Percentiles rank a stretch among this genome's conserved stretches.
Evolutionary conservation across 371 early-diverging fungal species (phyloP).

Genomic region (Apophysomyces sp.): DNA sequence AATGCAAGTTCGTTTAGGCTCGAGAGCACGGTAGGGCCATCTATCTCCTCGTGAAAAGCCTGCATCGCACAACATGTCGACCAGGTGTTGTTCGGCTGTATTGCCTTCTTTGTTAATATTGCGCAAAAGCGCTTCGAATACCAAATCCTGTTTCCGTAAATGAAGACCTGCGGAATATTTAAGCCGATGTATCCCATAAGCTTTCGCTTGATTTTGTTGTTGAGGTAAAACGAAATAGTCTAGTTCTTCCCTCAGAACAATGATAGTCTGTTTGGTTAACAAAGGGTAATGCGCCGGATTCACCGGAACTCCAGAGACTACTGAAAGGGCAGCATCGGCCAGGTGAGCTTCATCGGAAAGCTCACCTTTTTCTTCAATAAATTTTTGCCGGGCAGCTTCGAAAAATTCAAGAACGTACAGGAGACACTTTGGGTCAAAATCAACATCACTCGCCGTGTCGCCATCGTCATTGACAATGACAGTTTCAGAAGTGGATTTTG

Average conservation of each 20-base stretch:
- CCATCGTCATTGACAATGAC: background rate
- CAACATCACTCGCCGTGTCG: conserved; percentile 4
- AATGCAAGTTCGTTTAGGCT: conserved; percentile 60
- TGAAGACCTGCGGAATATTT: conserved; percentile 56
- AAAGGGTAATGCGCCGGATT: conserved; percentile 15
- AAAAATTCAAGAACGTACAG: conserved; percentile 6
- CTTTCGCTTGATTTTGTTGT: background rate
- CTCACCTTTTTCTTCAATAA: background rate
- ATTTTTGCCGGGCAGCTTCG: background rate
- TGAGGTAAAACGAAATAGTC: conserved; percentile 20
- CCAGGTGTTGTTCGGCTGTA: conserved; percentile 69
- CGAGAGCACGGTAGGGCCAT: conserved; percentile 69
- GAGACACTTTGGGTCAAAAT: conserved; percentile 15
- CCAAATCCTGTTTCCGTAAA: conserved; percentile 53
- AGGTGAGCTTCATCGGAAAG: conserved; percentile 13
- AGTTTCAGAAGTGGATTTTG: background rate
- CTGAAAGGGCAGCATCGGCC: conserved; percentile 7
- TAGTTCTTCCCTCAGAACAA: conserved; percentile 26
- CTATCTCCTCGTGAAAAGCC: conserved; percentile 62
- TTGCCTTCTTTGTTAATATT: conserved; percentile 62
- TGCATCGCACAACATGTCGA: conserved; percentile 72
- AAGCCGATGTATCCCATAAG: conserved; percentile 26
- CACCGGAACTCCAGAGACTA: conserved; percentile 5
- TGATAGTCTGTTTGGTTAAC: conserved; percentile 17
- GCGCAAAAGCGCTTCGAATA: conserved; percentile 64